phyloP scores from a whole-genome alignment of 306 rosid genomes.

The Mimosa pudica region DNA sequence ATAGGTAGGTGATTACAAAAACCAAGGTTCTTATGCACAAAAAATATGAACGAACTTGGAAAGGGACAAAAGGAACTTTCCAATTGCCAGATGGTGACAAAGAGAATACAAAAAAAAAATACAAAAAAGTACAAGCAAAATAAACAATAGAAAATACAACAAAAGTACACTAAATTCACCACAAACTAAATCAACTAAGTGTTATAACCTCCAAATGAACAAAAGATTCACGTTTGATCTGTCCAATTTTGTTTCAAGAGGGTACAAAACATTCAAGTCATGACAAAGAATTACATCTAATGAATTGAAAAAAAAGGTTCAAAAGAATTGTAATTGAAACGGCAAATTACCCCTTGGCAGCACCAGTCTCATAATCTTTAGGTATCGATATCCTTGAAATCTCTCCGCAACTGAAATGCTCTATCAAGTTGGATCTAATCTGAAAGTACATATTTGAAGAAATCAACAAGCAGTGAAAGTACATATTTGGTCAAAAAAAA shows the following conservation, averaged over 20 bases:
- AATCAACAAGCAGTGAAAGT: conserved; percentile 22
- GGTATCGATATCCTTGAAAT: conserved; percentile 72
- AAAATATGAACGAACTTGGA: not conserved
- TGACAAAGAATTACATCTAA: not conserved
- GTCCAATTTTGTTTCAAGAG: not conserved
- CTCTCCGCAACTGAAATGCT: conserved; percentile 77
- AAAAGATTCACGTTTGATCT: not conserved
- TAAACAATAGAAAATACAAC: not conserved
- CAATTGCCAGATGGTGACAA: not conserved
- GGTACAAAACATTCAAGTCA: not conserved
- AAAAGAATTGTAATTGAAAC: not conserved
- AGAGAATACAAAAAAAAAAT: too few relatives aligned
- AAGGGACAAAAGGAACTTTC: not conserved
- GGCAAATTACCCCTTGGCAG: conserved; percentile 59
- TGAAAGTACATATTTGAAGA: conserved; percentile 13
- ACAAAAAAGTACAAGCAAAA: not conserved
- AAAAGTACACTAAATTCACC: not conserved
- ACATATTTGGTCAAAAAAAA: not conserved
- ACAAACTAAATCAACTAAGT: not conserved
- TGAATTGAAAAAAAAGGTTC: too few relatives aligned
- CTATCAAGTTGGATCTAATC: conserved; percentile 55
- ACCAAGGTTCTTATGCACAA: not conserved
- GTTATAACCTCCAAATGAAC: not conserved
- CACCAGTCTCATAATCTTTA: conserved; percentile 63
- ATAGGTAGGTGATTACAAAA: not conserved